Base-by-base conservation (phyloP, 208 protist genomes). In the Eutreptiella sp. region DNA sequence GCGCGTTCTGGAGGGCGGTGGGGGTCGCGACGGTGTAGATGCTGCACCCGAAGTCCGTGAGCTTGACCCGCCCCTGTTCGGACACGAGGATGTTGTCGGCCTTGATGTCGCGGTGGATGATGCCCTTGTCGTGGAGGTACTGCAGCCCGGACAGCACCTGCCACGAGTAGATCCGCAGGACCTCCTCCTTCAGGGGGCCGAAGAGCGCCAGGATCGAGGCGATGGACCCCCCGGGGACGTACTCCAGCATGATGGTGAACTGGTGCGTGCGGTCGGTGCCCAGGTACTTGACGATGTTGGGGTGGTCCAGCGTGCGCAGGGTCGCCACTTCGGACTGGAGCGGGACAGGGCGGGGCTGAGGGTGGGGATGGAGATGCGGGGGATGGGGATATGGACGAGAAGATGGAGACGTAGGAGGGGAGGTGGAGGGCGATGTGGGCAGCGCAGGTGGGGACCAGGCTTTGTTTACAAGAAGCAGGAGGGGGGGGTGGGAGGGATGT, bases 41-140 rank as follows among this genome's bases (percentile, higher is more conserved):
- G 9, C 53, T n/a, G n/a, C n/a, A n/a, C n/a, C n/a, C n/a, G n/a
- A n/a, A n/a, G n/a, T n/a, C n/a, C n/a, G n/a, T n/a, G n/a, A n/a
- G n/a, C n/a, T n/a, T n/a, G n/a, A n/a, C n/a, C n/a, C n/a, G n/a
- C n/a, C n/a, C n/a, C n/a, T n/a, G n/a, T n/a, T n/a, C n/a, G n/a
- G n/a, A n/a, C n/a, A n/a, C n/a, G 0, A 90, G 63, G 7, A 92
- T 76, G 70, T 92, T 92, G 63, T 92, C 81, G 0, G 81, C 68
- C 66, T 92, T 92, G 38, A 92, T 83, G 76, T 92, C 85, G 53
- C 85, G 81, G 46, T 92, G 85, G 54, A 92, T 87, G 67, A 92
- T 88, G 41, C 34, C 7, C 2, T 63, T 33, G 4, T 35, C 29
- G 19, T 63, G 61, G 2, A 67, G 24, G 34, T 67, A 67, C 27